Evolutionary conservation across 108 stramenopile species (phyloP).

Genomic region (Discostella stelligeroides): DNA sequence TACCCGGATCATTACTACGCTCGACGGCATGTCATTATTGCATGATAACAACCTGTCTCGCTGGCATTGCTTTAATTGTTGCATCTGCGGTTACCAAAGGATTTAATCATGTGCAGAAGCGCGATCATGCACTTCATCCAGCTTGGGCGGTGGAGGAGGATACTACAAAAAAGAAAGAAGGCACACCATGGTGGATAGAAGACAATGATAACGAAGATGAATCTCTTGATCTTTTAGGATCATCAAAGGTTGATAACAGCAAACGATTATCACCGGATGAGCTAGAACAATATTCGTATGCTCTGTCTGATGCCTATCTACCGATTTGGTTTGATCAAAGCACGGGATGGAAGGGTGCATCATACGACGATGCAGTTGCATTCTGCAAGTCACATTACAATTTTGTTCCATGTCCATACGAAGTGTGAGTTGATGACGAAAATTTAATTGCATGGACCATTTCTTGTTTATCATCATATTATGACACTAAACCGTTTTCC

Average conservation of each 20-base stretch:
- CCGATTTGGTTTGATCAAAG: conserved; percentile 25
- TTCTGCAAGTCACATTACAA: conserved; percentile 29
- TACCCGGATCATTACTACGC: conserved; percentile 1
- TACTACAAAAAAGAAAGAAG: neutral
- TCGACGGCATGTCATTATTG: conserved; percentile 1
- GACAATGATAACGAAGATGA: neutral
- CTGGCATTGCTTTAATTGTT: neutral
- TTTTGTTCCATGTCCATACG: conserved; percentile 38
- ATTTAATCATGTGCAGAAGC: conserved; percentile 12
- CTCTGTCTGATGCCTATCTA: conserved; percentile 10
- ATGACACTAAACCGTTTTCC: neutral
- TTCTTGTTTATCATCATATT: neutral
- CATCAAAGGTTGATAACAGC: neutral
- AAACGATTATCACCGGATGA: conserved; percentile 5
- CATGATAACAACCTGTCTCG: conserved; percentile 5
- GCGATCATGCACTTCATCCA: conserved; percentile 10
- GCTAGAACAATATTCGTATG: neutral
- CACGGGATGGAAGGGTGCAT: conserved; percentile 32
- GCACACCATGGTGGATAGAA: neutral
- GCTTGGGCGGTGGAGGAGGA: conserved; percentile 10
- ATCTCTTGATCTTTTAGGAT: neutral
- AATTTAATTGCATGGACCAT: neutral
- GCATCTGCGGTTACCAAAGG: conserved; percentile 15
- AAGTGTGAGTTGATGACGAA: conserved; percentile 8
- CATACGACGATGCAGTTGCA: conserved; percentile 27